phyloP scores from a whole-genome alignment of 2,329 filamentous ascomycete species.

The Scedosporium apiospermum region DNA sequence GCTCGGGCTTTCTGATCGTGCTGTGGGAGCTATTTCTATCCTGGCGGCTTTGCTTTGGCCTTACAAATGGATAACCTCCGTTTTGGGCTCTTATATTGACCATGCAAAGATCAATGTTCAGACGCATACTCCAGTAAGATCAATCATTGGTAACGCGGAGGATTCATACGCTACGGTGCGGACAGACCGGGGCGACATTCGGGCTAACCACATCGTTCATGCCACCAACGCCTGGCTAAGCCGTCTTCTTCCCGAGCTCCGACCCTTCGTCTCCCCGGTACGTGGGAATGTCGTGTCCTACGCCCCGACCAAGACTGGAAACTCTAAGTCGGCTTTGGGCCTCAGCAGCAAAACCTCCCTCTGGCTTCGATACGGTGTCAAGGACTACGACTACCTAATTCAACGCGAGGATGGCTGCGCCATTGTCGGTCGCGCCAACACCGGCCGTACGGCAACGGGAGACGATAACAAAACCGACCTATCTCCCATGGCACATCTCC shows the following conservation, averaged over 20 bases:
- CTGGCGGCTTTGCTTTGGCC: conserved; percentile 12
- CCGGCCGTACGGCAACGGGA: conserved; percentile 8
- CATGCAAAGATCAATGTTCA: conserved; percentile 12
- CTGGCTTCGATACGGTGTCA: conserved; percentile 12
- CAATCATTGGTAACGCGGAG: conserved; percentile 5
- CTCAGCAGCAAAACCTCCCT: conserved; percentile 6
- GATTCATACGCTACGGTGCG: conserved; percentile 9
- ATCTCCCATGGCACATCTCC: conserved; percentile 8
- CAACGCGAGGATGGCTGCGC: conserved; percentile 11
- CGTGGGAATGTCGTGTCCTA: conserved; percentile 7
- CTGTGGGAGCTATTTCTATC: background rate
- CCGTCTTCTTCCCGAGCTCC: conserved; percentile 14
- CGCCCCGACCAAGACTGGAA: background rate
- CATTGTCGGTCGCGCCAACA: conserved; percentile 12
- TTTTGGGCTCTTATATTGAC: conserved; percentile 7
- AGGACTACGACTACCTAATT: conserved; percentile 18
- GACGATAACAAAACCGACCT: conserved; percentile 11
- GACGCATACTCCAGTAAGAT: conserved; percentile 12
- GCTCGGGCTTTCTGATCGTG: background rate
- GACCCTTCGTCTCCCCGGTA: conserved; percentile 10
- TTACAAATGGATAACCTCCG: conserved; percentile 13
- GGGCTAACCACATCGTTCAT: conserved; percentile 13
- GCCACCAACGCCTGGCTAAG: conserved; percentile 18
- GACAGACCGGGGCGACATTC: conserved; percentile 14
- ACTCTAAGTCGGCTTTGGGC: too few species aligned